A percentile compares a stretch with the other conserved stretches of the same genome.
These are phyloP conservation scores for Candida neerlandica DNA, from an alignment of 1,139 yeast genomes.

Conservation along the genomic window DNA sequence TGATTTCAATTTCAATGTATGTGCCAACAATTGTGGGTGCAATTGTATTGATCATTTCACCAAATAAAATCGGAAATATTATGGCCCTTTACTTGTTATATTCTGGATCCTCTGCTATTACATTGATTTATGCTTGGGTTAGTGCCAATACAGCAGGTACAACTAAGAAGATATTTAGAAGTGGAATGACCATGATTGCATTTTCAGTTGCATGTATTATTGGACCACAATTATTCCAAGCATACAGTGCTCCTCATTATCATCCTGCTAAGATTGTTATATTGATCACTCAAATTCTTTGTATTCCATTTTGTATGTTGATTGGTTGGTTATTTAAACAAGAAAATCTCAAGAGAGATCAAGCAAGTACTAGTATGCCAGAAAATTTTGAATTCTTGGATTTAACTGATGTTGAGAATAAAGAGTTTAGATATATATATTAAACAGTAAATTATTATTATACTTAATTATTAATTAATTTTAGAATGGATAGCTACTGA, in stretches of 20 bases:
- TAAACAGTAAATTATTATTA: slow-evolving; percentile 13
- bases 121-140: slow-evolving; percentile 37
- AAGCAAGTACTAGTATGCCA: slow-evolving; percentile 14
- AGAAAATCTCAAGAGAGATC: slow-evolving; percentile 31
- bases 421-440: slow-evolving; percentile 34
- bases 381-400: slow-evolving; percentile 34
- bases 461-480: not conserved
- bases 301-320: slow-evolving; percentile 32
- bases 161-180: slow-evolving; percentile 33
- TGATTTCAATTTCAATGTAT: slow-evolving; percentile 32
- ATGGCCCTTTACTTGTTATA: slow-evolving; percentile 39
- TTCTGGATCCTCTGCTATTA: slow-evolving; percentile 39
- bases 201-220: slow-evolving; percentile 39
- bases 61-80: slow-evolving; percentile 33
- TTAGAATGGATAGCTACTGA: too few relatives aligned
- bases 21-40: slow-evolving; percentile 40
- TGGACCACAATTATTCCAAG: slow-evolving; percentile 44
- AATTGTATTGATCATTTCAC: slow-evolving; percentile 32
- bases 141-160: slow-evolving; percentile 41
- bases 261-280: slow-evolving; percentile 39
- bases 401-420: slow-evolving; percentile 39
- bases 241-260: slow-evolving; percentile 29
- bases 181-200: slow-evolving; percentile 36
- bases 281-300: slow-evolving; percentile 31
- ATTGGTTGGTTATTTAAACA: slow-evolving; percentile 27